Conservation (phyloP, 306 rosid genomes). For the Cicer pinnatifidum region DNA sequence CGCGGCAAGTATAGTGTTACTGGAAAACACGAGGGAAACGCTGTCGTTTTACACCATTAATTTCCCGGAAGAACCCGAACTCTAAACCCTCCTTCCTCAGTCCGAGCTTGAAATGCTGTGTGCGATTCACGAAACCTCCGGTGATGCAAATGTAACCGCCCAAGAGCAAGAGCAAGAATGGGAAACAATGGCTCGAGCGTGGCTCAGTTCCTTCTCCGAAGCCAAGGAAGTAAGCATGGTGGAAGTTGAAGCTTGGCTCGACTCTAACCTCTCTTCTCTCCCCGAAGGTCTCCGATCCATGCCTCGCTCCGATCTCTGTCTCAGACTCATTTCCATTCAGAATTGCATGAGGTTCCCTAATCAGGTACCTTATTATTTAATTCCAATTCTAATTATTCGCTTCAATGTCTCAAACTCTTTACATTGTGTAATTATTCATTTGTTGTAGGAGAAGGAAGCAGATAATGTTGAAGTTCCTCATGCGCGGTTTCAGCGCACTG, state of each 20-base stretch:
- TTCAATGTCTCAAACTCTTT: not conserved
- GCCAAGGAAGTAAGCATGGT: conserved; percentile 76
- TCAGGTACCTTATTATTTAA: conserved; percentile 17
- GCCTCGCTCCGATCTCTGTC: conserved; percentile 87
- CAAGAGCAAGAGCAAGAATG: conserved; percentile 62
- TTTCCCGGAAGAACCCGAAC: not conserved
- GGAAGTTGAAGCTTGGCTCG: conserved; percentile 94
- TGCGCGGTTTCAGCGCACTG: conserved; percentile 87
- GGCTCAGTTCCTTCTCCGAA: conserved; percentile 82
- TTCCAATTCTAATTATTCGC: not conserved
- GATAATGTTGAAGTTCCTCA: conserved; percentile 67
- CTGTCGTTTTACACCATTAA: conserved; percentile 23
- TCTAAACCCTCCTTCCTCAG: conserved; percentile 14
- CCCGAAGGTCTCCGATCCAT: conserved; percentile 80
- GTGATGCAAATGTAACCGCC: conserved; percentile 33
- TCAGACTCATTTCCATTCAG: conserved; percentile 78
- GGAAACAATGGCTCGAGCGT: conserved; percentile 96
- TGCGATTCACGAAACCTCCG: conserved; percentile 24
- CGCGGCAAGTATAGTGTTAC: not conserved
- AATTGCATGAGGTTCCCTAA: conserved; percentile 72
- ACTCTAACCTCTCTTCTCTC: conserved; percentile 67
- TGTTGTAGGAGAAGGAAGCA: conserved; percentile 64
- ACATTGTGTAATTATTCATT: conserved; percentile 23
- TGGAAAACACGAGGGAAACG: conserved; percentile 14
- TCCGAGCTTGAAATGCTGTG: conserved; percentile 9